Base-by-base conservation (phyloP, 495 filamentous ascomycete genomes). In the Lophium mytilinum region DNA sequence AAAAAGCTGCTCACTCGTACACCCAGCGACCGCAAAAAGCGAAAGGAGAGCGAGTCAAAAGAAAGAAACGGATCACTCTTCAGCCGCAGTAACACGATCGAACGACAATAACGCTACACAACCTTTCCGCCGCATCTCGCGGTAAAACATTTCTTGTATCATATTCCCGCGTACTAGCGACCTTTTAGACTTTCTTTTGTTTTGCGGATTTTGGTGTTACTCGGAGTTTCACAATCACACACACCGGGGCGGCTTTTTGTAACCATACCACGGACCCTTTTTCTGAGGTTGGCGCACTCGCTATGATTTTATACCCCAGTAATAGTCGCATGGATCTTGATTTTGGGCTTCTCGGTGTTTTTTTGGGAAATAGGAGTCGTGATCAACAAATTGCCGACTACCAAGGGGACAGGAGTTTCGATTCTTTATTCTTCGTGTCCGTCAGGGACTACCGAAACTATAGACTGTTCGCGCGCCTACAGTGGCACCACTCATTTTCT, bases 11-110 rank as follows among this genome's bases (percentile, higher is more conserved):
- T 67, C 30, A 50, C 35, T 24, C 59, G 66, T 8, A 61, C 42
- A 5, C 57, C 63, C 1, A 56, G 54, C 37, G 56, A 61, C 10
- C 59, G 66, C 50, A 68, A 56, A 46, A 63, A 60, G 47, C 46
- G 52, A 37, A 60, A 65, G 30, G 55, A 64, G 35, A 57, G 50
- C 61, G 57, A 60, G n/a, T 48, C 57, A 17, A 64, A 50, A 40
- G 59, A 55, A 10, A 11, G 48, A 36, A 54, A 61, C 10, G 34
- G 19, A 3, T 45, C 47, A 14, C 15, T n/a, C 41, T 4, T 53
- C 17, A 55, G 51, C 53, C 54, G 62, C 50, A 57, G 49, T 35
- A 65, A 52, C 51, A 61, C 58, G 9, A 10, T 64, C 35, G 55
- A 54, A 15, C 18, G 37, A 19, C 21, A 41, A 17, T 33, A 36